A percentile compares a stretch with the other conserved stretches of the same genome.
Conservation (phyloP, 2,329 filamentous ascomycete species). For the Colletotrichum melonis region DNA sequence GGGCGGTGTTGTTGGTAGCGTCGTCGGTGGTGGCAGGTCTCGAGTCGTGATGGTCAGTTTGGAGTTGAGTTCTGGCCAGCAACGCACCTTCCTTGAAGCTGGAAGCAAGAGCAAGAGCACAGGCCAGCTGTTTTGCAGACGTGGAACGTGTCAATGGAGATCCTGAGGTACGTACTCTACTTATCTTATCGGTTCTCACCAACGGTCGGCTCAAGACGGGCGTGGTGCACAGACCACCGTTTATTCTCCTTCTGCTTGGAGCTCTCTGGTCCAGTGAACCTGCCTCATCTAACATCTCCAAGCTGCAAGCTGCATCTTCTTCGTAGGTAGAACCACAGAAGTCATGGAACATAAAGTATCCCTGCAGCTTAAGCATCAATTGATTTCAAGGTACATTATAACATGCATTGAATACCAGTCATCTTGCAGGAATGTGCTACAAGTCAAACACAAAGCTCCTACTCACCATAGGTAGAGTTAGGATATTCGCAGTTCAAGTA, state of each 20-base stretch:
- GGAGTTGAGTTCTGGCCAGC: conserved; percentile 29
- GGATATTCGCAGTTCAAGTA: not conserved
- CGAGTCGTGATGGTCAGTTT: conserved; percentile 16
- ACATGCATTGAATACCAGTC: not conserved
- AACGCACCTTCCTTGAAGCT: conserved; percentile 22
- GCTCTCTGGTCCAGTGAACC: not conserved
- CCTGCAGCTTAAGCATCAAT: not conserved
- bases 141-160: conserved; percentile 26
- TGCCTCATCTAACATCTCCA: not conserved
- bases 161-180: conserved; percentile 4
- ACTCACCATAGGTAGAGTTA: not conserved
- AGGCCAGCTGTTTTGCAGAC: conserved; percentile 24
- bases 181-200: conserved; percentile 23
- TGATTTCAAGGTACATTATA: not conserved
- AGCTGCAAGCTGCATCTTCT: not conserved
- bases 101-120: conserved; percentile 21
- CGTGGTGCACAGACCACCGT: not conserved
- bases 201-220: too few relatives aligned
- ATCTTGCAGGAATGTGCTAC: not conserved
- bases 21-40: not conserved
- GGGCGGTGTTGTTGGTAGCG: not conserved
- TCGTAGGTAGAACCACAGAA: not conserved
- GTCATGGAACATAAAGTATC: not conserved
- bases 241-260: not conserved
- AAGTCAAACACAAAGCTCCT: not conserved